Base-by-base conservation (phyloP, 2,329 filamentous ascomycete species). In the Penicillium sp. region DNA sequence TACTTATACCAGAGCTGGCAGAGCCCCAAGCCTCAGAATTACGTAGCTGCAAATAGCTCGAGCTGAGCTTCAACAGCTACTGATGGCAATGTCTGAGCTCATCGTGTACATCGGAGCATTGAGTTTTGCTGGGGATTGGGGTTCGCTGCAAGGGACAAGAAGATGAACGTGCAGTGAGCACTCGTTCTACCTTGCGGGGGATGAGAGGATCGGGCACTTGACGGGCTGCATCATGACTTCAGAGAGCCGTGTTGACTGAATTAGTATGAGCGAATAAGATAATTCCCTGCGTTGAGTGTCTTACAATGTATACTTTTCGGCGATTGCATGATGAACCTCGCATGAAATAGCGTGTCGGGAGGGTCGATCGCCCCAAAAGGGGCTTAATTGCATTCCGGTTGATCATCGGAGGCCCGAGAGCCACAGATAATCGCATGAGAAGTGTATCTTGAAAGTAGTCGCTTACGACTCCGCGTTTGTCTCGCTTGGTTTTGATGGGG, bases 1-100 rank as follows among this genome's bases (percentile, higher is more conserved):
- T 65, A 62, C 61, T 64, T 65, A 62, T 65, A 62, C 31, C 50
- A 13, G 39, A 58, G 40, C 26, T 18, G 26, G 29, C 14, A 31
- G 29, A 58, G 33, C 54, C 54, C 34, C 26, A 37, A 40, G 19
- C 28, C 49, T 13, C 2, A 18, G 10, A 5, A 50, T 57, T 54
- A 57, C 57, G 55, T 55, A 58, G 45, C 31, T 37, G 11, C 31
- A 7, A 16, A 6, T 9, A 51, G 42, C 24, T 44, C 24, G 13
- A 31, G 11, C 7, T 3, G 1, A 52, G 46, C 28, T 14, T 34
- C 37, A 19, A 6, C 8, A 39, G 21, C 21, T 37, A 5, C 33
- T 44, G 11, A 48, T 28, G 13, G 36, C 19, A 43, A 51, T 59
- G 56, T 54, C 52, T 63, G 52, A 56, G 48, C 46, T 56, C 11